These are phyloP conservation scores for Paecilomyces dactylethromorphus DNA, from an alignment of 2,329 filamentous ascomycete genomes.

Conservation along the genomic window DNA sequence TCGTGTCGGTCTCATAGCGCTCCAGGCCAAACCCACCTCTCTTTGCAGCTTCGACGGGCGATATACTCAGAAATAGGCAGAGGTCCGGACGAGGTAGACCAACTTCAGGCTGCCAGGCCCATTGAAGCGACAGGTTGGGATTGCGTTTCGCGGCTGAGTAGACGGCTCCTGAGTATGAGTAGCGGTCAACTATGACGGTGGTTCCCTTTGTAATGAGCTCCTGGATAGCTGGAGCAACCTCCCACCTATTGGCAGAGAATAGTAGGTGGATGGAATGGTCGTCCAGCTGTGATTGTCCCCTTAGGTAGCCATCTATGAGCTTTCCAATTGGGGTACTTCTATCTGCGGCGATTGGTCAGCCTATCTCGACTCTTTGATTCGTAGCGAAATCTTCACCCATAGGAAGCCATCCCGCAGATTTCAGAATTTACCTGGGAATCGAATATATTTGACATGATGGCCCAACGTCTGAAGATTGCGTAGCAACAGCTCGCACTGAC, in stretches of 20 bases:
- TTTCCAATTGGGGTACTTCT: constrained; percentile 76
- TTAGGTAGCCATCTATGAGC: constrained; percentile 80
- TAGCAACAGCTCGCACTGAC: constrained; percentile 68
- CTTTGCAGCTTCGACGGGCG: constrained; percentile 62
- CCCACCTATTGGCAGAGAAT: constrained; percentile 90
- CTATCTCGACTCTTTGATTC: neutral
- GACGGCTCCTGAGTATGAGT: constrained; percentile 90
- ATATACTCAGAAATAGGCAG: constrained; percentile 80
- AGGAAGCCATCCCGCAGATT: neutral
- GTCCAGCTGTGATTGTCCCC: constrained; percentile 64
- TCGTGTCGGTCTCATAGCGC: constrained; percentile 75
- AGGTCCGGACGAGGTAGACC: constrained; percentile 83
- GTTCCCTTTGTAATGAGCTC: constrained; percentile 56
- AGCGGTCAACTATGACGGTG: constrained; percentile 81
- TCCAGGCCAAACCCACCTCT: constrained; percentile 86
- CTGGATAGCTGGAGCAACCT: constrained; percentile 44
- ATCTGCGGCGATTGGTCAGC: constrained; percentile 45
- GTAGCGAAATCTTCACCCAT: neutral
- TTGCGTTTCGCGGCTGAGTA: constrained; percentile 86
- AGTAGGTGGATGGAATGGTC: constrained; percentile 87
- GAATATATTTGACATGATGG: constrained; percentile 50
- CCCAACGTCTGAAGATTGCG: constrained; percentile 46
- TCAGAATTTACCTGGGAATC: constrained; percentile 57
- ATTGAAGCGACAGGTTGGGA: constrained; percentile 60
- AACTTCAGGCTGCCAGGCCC: constrained; percentile 78